Percentiles rank a stretch among this genome's conserved stretches.
Conservation (phyloP, 495 filamentous ascomycete species). For the Aspergillus olivimuriae region DNA sequence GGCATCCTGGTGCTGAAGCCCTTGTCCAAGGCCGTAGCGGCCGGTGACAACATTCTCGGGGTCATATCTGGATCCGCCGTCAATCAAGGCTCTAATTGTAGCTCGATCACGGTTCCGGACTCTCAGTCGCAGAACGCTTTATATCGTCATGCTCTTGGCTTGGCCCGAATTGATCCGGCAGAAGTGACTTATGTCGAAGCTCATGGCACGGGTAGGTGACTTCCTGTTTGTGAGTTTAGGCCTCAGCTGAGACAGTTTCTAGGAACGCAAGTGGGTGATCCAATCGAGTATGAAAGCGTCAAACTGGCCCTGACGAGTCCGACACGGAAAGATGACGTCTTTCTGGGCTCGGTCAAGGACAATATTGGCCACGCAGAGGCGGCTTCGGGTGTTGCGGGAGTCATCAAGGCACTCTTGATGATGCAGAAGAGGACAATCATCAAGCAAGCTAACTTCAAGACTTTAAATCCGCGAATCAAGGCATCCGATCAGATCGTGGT, state of each 20-base stretch:
- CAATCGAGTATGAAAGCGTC: conserved; percentile 29
- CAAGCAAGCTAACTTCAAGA: conserved; percentile 26
- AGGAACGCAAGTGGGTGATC: conserved; percentile 39
- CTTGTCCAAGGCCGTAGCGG: conserved; percentile 49
- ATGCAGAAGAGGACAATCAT: conserved; percentile 33
- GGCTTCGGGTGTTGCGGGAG: conserved; percentile 34
- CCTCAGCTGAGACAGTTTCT: too few species aligned
- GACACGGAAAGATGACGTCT: conserved; percentile 11
- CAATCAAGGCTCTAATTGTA: conserved; percentile 21
- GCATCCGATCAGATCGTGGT: conserved; percentile 31
- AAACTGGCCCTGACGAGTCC: conserved; percentile 24
- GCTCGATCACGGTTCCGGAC: conserved; percentile 29
- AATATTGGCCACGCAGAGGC: conserved; percentile 44
- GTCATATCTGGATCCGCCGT: conserved; percentile 38
- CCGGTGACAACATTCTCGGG: conserved; percentile 54
- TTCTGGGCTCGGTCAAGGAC: conserved; percentile 38
- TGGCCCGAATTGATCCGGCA: conserved; percentile 9
- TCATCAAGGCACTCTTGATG: conserved; percentile 43
- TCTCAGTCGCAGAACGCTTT: conserved; percentile 22
- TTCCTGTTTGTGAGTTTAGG: too few species aligned
- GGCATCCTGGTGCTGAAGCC: conserved; percentile 58
- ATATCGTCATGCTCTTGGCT: conserved; percentile 9
- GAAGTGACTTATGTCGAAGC: conserved; percentile 16
- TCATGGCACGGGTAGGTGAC: conserved; percentile 22
- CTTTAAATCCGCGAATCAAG: conserved; percentile 36